Percentiles rank a stretch among this genome's conserved stretches.
These are phyloP conservation scores for Cystofilobasidium bisporidii DNA, from an alignment of 768 basidiomycete species.

Conservation along the genomic window DNA sequence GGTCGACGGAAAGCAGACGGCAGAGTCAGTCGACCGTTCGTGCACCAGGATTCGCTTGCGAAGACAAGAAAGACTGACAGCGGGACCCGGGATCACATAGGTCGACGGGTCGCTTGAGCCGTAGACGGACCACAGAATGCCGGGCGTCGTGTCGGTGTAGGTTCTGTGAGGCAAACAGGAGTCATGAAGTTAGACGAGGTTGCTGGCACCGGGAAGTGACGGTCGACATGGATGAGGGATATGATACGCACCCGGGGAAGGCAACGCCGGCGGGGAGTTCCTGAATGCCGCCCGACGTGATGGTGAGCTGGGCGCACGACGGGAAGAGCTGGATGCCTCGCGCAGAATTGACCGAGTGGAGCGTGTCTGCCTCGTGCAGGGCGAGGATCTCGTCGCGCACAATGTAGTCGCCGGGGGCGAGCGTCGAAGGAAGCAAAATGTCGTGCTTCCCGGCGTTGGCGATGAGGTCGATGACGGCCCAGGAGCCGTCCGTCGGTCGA, in stretches of 20 bases:
- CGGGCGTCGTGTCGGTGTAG: background rate
- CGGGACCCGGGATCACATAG: background rate
- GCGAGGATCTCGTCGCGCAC: constrained; percentile 3
- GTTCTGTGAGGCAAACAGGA: background rate
- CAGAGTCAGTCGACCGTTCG: background rate
- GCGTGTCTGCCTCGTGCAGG: background rate
- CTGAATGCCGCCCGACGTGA: background rate
- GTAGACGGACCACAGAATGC: background rate
- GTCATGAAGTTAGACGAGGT: background rate
- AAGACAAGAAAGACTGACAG: background rate
- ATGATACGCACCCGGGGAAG: background rate
- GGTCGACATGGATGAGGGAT: background rate
- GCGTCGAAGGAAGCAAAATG: background rate
- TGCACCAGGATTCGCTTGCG: background rate
- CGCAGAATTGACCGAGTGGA: background rate
- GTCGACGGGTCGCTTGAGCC: background rate
- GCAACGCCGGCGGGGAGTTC: background rate
- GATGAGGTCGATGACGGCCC: constrained; percentile 1
- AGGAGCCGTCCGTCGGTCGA: background rate
- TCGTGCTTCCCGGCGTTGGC: constrained; percentile 1
- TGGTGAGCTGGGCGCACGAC: background rate
- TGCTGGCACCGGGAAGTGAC: background rate
- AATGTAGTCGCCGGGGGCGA: background rate
- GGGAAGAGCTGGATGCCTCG: constrained; percentile 3
- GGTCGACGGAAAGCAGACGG: background rate